phyloP scores from a whole-genome alignment of 2,329 filamentous ascomycete genomes.

The Botrytis porri region DNA sequence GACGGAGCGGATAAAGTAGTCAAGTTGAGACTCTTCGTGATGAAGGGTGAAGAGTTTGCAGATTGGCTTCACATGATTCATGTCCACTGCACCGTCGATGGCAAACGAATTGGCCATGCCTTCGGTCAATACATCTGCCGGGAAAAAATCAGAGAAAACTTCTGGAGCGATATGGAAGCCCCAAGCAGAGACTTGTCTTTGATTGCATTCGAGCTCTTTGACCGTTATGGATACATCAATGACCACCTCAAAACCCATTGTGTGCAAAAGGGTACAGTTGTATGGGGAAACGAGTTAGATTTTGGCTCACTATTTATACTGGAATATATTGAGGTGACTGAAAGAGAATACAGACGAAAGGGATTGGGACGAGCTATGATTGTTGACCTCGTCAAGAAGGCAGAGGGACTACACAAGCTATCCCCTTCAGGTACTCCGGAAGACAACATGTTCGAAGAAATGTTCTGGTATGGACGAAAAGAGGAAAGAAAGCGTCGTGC shows the following conservation, averaged over 20 bases:
- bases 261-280: conserved; percentile 34
- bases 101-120: conserved; percentile 27
- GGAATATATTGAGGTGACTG: conserved; percentile 19
- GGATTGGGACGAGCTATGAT: neutral
- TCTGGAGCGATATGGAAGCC: conserved; percentile 40
- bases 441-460: neutral
- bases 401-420: neutral
- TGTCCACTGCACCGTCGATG: conserved; percentile 19
- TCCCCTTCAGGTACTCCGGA: neutral
- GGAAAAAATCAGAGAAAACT: conserved; percentile 32
- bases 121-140: conserved; percentile 33
- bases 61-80: conserved; percentile 25
- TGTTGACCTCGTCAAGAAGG: neutral
- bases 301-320: conserved; percentile 34
- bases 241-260: conserved; percentile 36
- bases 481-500: conserved; percentile 8
- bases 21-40: conserved; percentile 1
- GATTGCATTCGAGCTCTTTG: conserved; percentile 41
- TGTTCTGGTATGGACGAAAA: neutral
- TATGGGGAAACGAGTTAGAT: conserved; percentile 37
- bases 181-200: conserved; percentile 33
- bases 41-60: conserved; percentile 10
- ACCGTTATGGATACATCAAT: conserved; percentile 41
- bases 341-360: neutral
- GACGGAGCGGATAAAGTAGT: neutral